Percentiles rank a stretch among this genome's conserved stretches.
These are phyloP conservation scores for Eucalyptus regnans DNA, from an alignment of 345 rosid genomes.

Conservation along the genomic window DNA sequence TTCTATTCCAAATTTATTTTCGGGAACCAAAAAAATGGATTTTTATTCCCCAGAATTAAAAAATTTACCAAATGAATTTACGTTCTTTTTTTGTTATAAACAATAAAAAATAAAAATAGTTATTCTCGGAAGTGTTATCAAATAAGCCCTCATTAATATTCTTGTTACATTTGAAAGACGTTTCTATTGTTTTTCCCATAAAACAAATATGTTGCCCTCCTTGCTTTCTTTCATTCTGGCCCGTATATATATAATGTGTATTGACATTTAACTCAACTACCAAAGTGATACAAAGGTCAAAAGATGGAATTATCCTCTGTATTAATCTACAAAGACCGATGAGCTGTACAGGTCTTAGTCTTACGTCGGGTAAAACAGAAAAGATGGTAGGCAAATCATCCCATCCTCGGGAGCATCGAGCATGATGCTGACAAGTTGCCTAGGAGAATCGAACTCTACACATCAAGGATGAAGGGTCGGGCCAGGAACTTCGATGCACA, in stretches of 20 bases:
- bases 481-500: background rate
- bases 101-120: too few relatives aligned
- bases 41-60: fast-evolving
- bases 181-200: background rate
- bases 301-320: background rate
- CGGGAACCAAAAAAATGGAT: fast-evolving
- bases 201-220: background rate
- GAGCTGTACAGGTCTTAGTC: too few relatives aligned
- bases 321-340: too few relatives aligned
- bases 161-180: background rate
- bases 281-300: background rate
- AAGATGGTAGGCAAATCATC: background rate
- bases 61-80: too few relatives aligned
- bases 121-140: fast-evolving
- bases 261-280: background rate
- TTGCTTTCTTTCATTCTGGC: background rate
- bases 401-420: background rate
- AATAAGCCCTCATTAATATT: fast-evolving
- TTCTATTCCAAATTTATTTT: fast-evolving
- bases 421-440: background rate
- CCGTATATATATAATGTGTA: fast-evolving
- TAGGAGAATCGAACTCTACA: background rate
- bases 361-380: background rate
- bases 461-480: background rate
- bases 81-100: fast-evolving